These are phyloP conservation scores for Entomortierella beljakovae DNA, from an alignment of 192 early-diverging fungal species.

Conservation along the genomic window DNA sequence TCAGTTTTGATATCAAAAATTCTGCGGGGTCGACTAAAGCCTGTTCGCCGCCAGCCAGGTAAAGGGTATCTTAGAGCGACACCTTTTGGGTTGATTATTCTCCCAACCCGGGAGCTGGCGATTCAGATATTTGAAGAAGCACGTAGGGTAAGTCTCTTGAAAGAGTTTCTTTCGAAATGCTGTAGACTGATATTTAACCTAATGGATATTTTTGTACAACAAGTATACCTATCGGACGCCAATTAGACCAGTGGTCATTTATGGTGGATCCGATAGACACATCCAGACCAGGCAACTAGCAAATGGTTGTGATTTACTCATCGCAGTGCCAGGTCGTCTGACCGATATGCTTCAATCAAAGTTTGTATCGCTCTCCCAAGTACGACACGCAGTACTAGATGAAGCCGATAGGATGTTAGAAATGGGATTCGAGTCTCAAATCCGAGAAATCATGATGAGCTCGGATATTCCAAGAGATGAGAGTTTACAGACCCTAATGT, in stretches of 20 bases:
- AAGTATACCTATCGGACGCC: constrained; percentile 29
- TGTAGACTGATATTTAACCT: constrained; percentile 61
- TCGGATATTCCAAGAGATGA: constrained; percentile 80
- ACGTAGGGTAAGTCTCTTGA: constrained; percentile 55
- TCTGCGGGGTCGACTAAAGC: constrained; percentile 33
- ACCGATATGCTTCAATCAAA: constrained; percentile 91
- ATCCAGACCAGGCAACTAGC: constrained; percentile 83
- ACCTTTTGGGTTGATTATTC: constrained; percentile 76
- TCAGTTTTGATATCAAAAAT: constrained; percentile 69
- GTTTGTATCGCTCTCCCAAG: constrained; percentile 74
- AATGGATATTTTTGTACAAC: constrained; percentile 44
- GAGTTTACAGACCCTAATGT: constrained; percentile 94
- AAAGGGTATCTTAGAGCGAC: constrained; percentile 58
- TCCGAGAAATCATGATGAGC: constrained; percentile 84
- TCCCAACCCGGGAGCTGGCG: constrained; percentile 86
- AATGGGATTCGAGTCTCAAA: constrained; percentile 97
- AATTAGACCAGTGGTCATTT: constrained; percentile 75
- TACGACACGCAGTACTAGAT: constrained; percentile 81
- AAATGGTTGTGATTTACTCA: constrained; percentile 91
- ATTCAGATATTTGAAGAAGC: constrained; percentile 88
- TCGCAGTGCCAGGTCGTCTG: constrained; percentile 95
- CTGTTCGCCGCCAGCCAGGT: constrained; percentile 39
- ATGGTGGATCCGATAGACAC: constrained; percentile 88
- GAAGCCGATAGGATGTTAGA: constrained; percentile 97
- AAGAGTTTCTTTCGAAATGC: background rate